phyloP scores from a whole-genome alignment of 2,329 filamentous ascomycete species.

The Sclerotinia glacialis region DNA sequence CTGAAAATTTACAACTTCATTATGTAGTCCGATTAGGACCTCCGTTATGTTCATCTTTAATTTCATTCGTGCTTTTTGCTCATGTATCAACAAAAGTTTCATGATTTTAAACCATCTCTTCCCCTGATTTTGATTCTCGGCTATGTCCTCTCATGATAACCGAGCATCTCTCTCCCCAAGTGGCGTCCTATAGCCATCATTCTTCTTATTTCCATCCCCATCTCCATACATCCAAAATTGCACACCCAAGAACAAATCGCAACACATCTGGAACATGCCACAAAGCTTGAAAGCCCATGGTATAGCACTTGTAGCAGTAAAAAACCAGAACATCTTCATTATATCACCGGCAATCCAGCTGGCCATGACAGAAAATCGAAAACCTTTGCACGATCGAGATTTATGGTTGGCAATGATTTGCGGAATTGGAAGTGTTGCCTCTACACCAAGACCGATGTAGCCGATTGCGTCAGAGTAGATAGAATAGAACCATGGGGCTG shows the following conservation, averaged over 20 bases:
- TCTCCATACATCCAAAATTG: constrained; percentile 72
- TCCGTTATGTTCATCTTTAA: not conserved
- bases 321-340: constrained; percentile 89
- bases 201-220: constrained; percentile 38
- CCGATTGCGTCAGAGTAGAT: constrained; percentile 68
- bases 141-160: constrained; percentile 26
- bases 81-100: not conserved
- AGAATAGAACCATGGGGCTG: constrained; percentile 55
- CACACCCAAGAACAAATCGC: constrained; percentile 70
- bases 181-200: constrained; percentile 29
- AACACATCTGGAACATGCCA: constrained; percentile 75
- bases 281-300: constrained; percentile 79
- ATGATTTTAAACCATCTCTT: not conserved
- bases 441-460: constrained; percentile 71
- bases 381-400: constrained; percentile 70
- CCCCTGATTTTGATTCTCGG: not conserved
- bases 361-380: constrained; percentile 69
- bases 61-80: not conserved
- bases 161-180: constrained; percentile 36
- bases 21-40: not conserved
- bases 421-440: constrained; percentile 77
- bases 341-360: constrained; percentile 78
- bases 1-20: not conserved
- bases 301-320: constrained; percentile 66
- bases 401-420: constrained; percentile 72